These are phyloP conservation scores for Lodderomyces metapsilosis DNA, from an alignment of 1,139 yeast species.

Conservation along the genomic window DNA sequence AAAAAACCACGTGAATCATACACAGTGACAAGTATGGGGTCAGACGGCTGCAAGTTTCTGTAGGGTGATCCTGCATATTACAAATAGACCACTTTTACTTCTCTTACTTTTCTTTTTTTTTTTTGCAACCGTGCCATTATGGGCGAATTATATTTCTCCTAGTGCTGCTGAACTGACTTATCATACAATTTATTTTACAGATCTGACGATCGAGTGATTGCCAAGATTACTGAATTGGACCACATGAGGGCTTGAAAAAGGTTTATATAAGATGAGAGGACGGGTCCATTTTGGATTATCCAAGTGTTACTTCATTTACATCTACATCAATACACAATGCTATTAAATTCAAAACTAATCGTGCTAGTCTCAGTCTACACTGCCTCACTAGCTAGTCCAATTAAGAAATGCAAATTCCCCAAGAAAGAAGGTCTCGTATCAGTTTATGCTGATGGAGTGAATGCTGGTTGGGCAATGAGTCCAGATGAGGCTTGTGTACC, in stretches of 20 bases:
- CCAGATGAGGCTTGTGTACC: slow-evolving; percentile 71
- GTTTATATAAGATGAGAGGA: neutral
- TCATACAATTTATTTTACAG: neutral
- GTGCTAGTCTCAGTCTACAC: neutral
- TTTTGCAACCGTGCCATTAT: neutral
- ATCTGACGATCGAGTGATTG: neutral
- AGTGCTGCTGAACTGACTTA: neutral
- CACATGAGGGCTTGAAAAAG: neutral
- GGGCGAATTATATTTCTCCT: neutral
- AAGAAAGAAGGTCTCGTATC: slow-evolving; percentile 61
- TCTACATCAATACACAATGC: neutral
- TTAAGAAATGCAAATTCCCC: slow-evolving; percentile 59
- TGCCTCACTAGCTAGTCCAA: slow-evolving; percentile 7
- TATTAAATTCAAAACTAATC: slow-evolving; percentile 3
- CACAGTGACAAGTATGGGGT: neutral
- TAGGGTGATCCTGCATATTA: slow-evolving; percentile 1
- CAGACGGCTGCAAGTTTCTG: neutral
- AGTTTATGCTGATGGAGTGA: slow-evolving; percentile 54
- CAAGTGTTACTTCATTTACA: neutral
- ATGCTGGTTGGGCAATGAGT: slow-evolving; percentile 89
- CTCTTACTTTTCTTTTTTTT: neutral
- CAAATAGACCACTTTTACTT: neutral
- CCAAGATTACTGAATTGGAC: neutral
- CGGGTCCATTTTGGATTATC: neutral
- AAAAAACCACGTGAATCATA: neutral